These are phyloP conservation scores for Chaetomium sp. DNA, from an alignment of 2,329 filamentous ascomycete genomes.

Conservation along the genomic window DNA sequence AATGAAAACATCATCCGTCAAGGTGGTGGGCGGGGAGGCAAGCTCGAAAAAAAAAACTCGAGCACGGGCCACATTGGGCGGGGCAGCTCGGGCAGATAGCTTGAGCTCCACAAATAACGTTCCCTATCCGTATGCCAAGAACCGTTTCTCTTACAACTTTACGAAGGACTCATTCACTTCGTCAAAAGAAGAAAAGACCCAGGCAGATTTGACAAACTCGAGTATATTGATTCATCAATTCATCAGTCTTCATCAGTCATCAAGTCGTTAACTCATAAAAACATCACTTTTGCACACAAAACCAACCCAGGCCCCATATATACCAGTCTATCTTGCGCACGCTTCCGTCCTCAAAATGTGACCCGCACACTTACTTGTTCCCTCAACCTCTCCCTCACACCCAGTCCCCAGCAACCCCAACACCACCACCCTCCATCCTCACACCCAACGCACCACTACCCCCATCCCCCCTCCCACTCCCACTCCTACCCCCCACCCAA, in stretches of 20 bases:
- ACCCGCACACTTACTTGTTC: neutral
- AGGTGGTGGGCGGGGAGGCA: neutral
- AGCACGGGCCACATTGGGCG: neutral
- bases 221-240: slow-evolving; percentile 5
- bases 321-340: neutral
- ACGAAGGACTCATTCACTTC: neutral
- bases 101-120: neutral
- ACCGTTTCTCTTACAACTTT: too few species aligned
- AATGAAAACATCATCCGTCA: neutral
- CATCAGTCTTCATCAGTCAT: neutral
- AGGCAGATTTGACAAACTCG: neutral
- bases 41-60: slow-evolving; percentile 8
- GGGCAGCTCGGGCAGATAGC: neutral
- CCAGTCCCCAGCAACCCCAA: neutral
- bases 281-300: neutral
- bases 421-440: neutral
- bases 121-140: neutral
- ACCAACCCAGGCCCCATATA: neutral
- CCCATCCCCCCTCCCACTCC: neutral
- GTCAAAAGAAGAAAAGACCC: neutral
- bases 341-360: neutral
- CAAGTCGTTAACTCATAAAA: neutral
- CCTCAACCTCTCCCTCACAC: too few species aligned
- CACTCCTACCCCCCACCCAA: neutral
- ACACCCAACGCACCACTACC: neutral